phyloP scores from a whole-genome alignment of 768 basidiomycete genomes.

The Cystobasidium onofrii region DNA sequence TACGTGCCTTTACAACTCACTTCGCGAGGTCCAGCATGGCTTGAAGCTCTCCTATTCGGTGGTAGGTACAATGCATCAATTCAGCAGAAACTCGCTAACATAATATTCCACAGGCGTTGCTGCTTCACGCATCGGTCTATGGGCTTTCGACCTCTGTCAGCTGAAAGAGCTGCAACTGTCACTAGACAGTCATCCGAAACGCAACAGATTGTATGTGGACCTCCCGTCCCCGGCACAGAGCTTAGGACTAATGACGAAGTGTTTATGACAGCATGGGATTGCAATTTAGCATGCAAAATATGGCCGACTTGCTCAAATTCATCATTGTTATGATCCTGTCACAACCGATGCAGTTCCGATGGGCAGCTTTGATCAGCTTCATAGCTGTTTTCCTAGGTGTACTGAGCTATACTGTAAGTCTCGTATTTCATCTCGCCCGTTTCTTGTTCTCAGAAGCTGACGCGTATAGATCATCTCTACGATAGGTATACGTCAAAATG shows the following conservation, averaged over 20 bases:
- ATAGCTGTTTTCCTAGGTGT: constrained; percentile 43
- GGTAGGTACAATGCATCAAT: no score
- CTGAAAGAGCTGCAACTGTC: constrained; percentile 52
- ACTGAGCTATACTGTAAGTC: constrained; percentile 11
- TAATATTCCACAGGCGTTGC: constrained; percentile 51
- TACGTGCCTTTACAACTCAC: constrained; percentile 42
- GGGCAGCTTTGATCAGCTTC: constrained; percentile 47
- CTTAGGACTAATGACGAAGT: no score
- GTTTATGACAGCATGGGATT: constrained; percentile 43
- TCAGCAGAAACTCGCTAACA: no score
- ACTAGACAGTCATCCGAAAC: constrained; percentile 49
- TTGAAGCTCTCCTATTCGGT: constrained; percentile 49
- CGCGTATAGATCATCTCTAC: no score
- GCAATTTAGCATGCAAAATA: constrained; percentile 48
- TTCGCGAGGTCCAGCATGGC: constrained; percentile 44
- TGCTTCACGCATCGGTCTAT: constrained; percentile 51
- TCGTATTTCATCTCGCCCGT: no score
- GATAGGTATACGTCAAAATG: constrained; percentile 35
- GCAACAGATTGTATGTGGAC: constrained; percentile 47
- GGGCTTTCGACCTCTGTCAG: constrained; percentile 55
- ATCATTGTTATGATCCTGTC: constrained; percentile 46
- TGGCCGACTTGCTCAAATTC: constrained; percentile 45
- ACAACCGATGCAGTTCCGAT: constrained; percentile 46
- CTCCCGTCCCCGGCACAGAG: no score
- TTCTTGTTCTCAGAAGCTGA: no score